Evolutionary conservation across 805 yeast species (phyloP).

Genomic region (Wickerhamiella sergipiensis): DNA sequence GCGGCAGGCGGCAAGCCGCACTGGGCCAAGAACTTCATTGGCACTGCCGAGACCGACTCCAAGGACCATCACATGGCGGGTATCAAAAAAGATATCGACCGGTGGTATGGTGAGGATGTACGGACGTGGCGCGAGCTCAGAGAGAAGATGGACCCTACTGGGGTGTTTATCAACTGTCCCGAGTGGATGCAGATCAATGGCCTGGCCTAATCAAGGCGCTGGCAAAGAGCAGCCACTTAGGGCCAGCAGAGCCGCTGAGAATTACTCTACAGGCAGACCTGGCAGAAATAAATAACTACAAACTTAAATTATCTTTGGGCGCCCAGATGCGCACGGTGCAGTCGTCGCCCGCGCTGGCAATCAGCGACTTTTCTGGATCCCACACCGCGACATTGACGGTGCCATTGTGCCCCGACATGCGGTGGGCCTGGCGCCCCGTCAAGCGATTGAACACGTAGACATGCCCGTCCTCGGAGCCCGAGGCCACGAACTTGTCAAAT

Average conservation of each 20-base stretch:
- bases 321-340: conserved; percentile 41
- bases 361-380: conserved; percentile 39
- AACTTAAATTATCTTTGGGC: conserved; percentile 1
- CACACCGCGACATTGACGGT: conserved; percentile 71
- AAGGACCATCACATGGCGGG: conserved; percentile 69
- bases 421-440: conserved; percentile 51
- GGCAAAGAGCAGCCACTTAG: too few species aligned
- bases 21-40: conserved; percentile 94
- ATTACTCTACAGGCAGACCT: too few species aligned
- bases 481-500: conserved; percentile 53
- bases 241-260: too few species aligned
- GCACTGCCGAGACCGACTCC: conserved; percentile 29
- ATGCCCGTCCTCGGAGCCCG: conserved; percentile 74
- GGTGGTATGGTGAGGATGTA: conserved; percentile 72
- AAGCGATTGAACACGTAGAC: conserved; percentile 67
- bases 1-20: conserved; percentile 89
- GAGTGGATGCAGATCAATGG: conserved; percentile 81
- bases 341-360: conserved; percentile 85
- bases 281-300: neutral
- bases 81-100: conserved; percentile 48
- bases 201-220: conserved; percentile 7
- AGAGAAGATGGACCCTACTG: conserved; percentile 60
- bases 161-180: conserved; percentile 62
- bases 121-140: conserved; percentile 48
- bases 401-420: conserved; percentile 48